Evolutionary conservation across 129 eudicot species (phyloP).

Genomic region (Ambrosia artemisiifolia): DNA sequence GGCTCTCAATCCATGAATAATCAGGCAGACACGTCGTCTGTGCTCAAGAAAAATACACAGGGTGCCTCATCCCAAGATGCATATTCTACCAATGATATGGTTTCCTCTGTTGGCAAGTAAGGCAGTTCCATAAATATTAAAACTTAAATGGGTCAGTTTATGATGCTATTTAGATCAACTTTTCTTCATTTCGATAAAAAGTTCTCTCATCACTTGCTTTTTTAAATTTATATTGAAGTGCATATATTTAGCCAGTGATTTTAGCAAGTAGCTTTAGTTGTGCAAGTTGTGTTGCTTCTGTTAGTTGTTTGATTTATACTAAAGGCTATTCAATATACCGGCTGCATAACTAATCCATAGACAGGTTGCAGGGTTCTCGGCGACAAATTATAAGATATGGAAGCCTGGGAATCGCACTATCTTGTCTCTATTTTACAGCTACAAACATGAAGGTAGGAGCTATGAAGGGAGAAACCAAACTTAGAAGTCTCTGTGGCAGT

Average conservation of each 20-base stretch:
- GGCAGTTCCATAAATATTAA: slow-evolving; percentile 22
- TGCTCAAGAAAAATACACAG: slow-evolving; percentile 28
- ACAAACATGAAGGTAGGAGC: slow-evolving; percentile 77
- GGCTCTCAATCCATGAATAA: slow-evolving; percentile 36
- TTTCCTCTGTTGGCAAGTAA: slow-evolving; percentile 65
- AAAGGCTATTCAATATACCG: slow-evolving; percentile 16
- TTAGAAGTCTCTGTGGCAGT: not conserved
- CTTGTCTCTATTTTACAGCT: slow-evolving; percentile 67
- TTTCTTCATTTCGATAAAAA: not conserved
- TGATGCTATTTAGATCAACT: not conserved
- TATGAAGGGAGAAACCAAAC: slow-evolving; percentile 5
- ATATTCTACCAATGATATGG: slow-evolving; percentile 41
- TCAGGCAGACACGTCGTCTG: slow-evolving; percentile 36
- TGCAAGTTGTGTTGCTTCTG: slow-evolving; percentile 10
- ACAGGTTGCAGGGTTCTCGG: slow-evolving; percentile 91
- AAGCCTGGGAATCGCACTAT: slow-evolving; percentile 83
- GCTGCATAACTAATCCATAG: slow-evolving; percentile 43
- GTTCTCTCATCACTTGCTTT: not conserved
- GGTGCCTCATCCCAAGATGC: slow-evolving; percentile 38
- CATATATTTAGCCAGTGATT: not conserved
- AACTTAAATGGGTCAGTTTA: slow-evolving; percentile 8
- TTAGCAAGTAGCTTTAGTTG: slow-evolving; percentile 3
- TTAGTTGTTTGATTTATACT: slow-evolving; percentile 20
- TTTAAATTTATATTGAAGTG: not conserved
- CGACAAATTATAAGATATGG: slow-evolving; percentile 84